Conservation (phyloP, 345 rosid genomes). For the Litchi chinensis region DNA sequence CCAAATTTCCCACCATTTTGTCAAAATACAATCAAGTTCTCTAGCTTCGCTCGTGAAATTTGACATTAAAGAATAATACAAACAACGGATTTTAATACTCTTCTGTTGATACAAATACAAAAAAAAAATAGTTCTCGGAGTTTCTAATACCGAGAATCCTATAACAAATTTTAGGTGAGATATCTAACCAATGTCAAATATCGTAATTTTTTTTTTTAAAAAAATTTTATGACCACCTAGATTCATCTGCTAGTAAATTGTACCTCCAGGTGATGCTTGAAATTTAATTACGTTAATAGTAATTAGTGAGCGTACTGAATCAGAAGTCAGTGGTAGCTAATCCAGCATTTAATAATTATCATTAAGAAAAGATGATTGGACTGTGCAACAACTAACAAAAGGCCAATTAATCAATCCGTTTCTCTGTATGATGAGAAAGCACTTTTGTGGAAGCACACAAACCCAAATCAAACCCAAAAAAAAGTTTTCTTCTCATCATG, state of each 20-base stretch:
- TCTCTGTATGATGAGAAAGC: background rate
- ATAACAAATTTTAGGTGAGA: background rate
- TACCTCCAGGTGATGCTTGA: too few species aligned
- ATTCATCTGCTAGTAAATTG: too few species aligned
- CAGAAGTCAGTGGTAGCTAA: too few species aligned
- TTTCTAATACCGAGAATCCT: background rate
- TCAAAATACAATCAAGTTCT: slow-evolving; percentile 30
- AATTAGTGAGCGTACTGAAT: too few species aligned
- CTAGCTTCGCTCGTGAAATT: slow-evolving; percentile 4
- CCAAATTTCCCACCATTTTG: slow-evolving; percentile 7
- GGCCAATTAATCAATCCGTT: background rate
- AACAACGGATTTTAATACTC: background rate
- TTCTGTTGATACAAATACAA: background rate
- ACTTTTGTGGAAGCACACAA: background rate
- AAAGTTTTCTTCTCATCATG: background rate
- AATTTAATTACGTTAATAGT: too few species aligned
- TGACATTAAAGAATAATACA: slow-evolving; percentile 1
- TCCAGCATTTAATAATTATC: too few species aligned
- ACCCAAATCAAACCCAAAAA: background rate
- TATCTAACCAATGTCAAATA: background rate
- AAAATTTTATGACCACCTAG: background rate
- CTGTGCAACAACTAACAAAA: slow-evolving; percentile 5
- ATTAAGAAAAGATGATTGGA: slow-evolving; percentile 6
- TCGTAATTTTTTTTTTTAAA: background rate
- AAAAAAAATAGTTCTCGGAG: too few species aligned